Evolutionary conservation across 1,284 basidiomycete genomes (phyloP).

Genomic region (Ceratobasidium sp.): DNA sequence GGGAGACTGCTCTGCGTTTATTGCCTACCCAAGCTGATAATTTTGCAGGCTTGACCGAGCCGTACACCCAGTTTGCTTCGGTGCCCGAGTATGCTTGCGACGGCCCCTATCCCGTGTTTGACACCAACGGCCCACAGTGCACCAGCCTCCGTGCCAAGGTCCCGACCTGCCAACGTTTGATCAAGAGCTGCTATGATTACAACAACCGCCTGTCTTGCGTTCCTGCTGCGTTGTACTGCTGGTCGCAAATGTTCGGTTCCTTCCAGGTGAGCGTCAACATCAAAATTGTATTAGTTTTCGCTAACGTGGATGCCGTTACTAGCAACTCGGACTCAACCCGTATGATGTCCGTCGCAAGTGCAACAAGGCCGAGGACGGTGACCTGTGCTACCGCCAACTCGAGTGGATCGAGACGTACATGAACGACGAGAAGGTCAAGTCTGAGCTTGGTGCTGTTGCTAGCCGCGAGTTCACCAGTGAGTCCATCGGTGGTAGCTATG

Average conservation of each 20-base stretch:
- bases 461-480: constrained; percentile 59
- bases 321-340: constrained; percentile 51
- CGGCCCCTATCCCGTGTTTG: constrained; percentile 75
- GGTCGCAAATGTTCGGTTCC: constrained; percentile 55
- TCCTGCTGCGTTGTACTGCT: constrained; percentile 56
- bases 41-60: constrained; percentile 66
- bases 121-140: constrained; percentile 73
- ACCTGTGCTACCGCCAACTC: constrained; percentile 76
- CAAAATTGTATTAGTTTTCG: too few species aligned
- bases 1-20: neutral
- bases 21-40: neutral
- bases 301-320: neutral
- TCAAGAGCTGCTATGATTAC: constrained; percentile 67
- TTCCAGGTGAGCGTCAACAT: constrained; percentile 52
- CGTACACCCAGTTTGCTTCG: constrained; percentile 72
- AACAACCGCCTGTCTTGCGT: constrained; percentile 65
- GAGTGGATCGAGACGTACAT: constrained; percentile 80
- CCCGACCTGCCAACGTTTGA: constrained; percentile 72
- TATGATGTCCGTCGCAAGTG: constrained; percentile 87
- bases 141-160: constrained; percentile 65
- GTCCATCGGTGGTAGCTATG: constrained; percentile 55
- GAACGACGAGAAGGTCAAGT: constrained; percentile 73
- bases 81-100: constrained; percentile 84
- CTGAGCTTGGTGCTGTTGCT: constrained; percentile 73
- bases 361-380: constrained; percentile 69